A percentile compares a stretch with the other conserved stretches of the same genome.
Evolutionary conservation across 306 rosid genomes (phyloP).

Genomic region (peach (Prunus persica)): Prunus_persica_NCBIv2 NC_034016.1:19946001-19946500

Average conservation of each 20-base stretch:
- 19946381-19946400: not conserved
- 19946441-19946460: not conserved
- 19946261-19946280: not conserved
- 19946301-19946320: slow-evolving; percentile 18
- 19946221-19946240: too few relatives aligned
- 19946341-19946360: not conserved
- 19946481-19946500: slow-evolving; percentile 5
- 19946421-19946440: not conserved
- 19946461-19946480: not conserved
- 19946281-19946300: slow-evolving; percentile 5
- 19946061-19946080: slow-evolving; percentile 50
- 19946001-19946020: slow-evolving; percentile 87
- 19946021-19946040: slow-evolving; percentile 98
- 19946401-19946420: not conserved
- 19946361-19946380: not conserved
- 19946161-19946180: not conserved
- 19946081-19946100: slow-evolving; percentile 71
- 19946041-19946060: slow-evolving; percentile 78
- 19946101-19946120: slow-evolving; percentile 3
- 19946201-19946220: not conserved
- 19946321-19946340: slow-evolving; percentile 5
- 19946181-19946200: not conserved
- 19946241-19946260: not conserved
- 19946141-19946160: not conserved
- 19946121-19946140: not conserved